A percentile compares a stretch with the other conserved stretches of the same genome.
Evolutionary conservation across 257 asterid species (phyloP).

Genomic region (Handroanthus guayacan): DNA sequence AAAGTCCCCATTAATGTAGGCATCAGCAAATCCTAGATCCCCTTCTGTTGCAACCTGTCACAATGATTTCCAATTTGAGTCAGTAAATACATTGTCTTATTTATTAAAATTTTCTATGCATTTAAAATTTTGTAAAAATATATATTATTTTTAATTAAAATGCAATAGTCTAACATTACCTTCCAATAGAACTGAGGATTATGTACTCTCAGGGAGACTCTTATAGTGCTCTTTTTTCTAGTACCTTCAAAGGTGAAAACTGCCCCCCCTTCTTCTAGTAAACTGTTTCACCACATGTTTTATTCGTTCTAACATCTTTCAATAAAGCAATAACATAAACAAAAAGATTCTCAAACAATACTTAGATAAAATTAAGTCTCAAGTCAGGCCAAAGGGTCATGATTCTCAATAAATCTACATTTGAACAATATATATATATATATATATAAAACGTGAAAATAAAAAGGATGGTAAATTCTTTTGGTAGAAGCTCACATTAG

Average conservation of each 20-base stretch:
- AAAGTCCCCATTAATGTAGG: constrained; percentile 79
- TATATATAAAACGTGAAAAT: neutral
- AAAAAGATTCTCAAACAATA: too few species aligned
- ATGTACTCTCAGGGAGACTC: constrained; percentile 67
- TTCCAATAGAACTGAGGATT: constrained; percentile 82
- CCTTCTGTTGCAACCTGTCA: constrained; percentile 70
- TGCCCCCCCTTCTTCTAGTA: constrained; percentile 80
- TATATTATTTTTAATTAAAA: neutral
- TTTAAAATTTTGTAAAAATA: neutral
- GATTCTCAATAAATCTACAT: neutral
- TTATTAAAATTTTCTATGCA: too few species aligned
- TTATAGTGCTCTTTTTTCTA: constrained; percentile 39
- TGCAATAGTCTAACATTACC: constrained; percentile 43
- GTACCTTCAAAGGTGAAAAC: constrained; percentile 70
- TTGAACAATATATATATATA: neutral
- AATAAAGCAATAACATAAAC: neutral
- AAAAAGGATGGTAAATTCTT: neutral
- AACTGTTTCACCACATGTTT: constrained; percentile 44
- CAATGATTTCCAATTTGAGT: neutral
- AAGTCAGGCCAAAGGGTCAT: too few species aligned
- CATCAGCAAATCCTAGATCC: constrained; percentile 87
- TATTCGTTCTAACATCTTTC: neutral
- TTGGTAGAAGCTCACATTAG: constrained; percentile 59
- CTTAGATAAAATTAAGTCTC: too few species aligned
- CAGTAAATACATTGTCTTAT: neutral